phyloP scores from a whole-genome alignment of 176 grass and related monocot genomes.

The Oryza longistaminata region DNA sequence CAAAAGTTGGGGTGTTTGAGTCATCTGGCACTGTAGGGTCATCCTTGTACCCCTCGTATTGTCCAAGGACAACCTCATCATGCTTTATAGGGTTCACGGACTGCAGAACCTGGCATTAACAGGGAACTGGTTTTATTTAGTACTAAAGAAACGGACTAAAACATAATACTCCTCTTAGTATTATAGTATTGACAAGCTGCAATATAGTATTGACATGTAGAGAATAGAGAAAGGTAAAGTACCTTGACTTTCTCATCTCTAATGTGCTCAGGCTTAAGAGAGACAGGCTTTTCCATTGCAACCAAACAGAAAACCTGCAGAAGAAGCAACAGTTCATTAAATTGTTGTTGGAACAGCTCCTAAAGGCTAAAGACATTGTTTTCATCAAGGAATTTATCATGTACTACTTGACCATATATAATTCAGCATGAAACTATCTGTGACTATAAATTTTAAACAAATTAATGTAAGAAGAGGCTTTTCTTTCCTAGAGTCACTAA shows the following conservation, averaged over 20 bases:
- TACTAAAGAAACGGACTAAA: too few species aligned
- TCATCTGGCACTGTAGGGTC: conserved; percentile 92
- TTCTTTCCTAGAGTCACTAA: background rate
- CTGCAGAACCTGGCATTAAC: conserved; percentile 80
- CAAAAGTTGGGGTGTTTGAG: conserved; percentile 98
- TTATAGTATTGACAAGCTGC: background rate
- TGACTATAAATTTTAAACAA: conserved; percentile 1
- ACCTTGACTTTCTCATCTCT: conserved; percentile 99
- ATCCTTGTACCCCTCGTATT: conserved; percentile 96
- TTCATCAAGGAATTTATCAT: conserved; percentile 26
- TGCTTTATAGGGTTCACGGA: conserved; percentile 82
- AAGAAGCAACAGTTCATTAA: conserved; percentile 24
- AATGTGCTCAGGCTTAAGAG: conserved; percentile 98
- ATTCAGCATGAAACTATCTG: conserved; percentile 16
- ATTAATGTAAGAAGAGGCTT: background rate
- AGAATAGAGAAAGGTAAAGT: conserved; percentile 30
- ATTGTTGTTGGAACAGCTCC: background rate
- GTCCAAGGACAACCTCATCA: conserved; percentile 95
- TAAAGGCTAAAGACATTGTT: background rate
- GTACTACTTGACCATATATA: conserved; percentile 16
- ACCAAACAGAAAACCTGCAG: conserved; percentile 92
- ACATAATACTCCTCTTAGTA: too few species aligned
- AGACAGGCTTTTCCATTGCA: conserved; percentile 99
- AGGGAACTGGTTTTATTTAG: conserved; percentile 12
- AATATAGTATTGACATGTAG: conserved; percentile 21